Conservation (phyloP, 306 rosid species). For the Ammopiptanthus mongolicus region DNA sequence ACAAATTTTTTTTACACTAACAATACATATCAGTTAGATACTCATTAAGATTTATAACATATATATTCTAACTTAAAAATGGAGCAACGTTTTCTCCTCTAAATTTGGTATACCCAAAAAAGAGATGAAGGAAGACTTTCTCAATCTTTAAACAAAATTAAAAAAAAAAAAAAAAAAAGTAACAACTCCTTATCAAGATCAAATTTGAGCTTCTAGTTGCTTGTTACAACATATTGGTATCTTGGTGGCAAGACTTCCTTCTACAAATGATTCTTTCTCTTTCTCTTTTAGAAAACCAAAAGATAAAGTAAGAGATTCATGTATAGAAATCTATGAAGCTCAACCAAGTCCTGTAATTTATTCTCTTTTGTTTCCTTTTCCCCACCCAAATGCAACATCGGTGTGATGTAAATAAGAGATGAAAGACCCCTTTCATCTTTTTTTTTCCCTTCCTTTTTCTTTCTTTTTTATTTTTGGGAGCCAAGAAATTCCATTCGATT, state of each 20-base stretch:
- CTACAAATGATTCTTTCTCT: conserved; percentile 9
- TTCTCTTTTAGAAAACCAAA: not conserved
- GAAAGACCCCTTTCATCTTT: not conserved
- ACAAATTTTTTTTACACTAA: too few relatives aligned
- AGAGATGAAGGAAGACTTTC: not conserved
- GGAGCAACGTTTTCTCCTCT: not conserved
- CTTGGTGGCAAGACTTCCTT: not conserved
- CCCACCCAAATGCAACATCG: conserved; percentile 2
- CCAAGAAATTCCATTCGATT: not conserved
- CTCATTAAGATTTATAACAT: not conserved
- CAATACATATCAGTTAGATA: too few relatives aligned
- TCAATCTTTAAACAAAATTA: not conserved
- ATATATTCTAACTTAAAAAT: not conserved
- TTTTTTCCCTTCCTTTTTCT: not conserved
- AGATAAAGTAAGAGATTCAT: not conserved
- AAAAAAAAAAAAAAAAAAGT: not conserved
- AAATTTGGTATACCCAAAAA: not conserved
- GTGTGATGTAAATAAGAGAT: not conserved
- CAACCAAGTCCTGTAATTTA: not conserved
- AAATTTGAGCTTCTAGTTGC: conserved; percentile 4
- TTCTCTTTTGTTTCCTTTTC: not conserved
- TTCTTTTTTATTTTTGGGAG: not conserved
- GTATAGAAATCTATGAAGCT: not conserved
- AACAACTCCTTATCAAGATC: not conserved
- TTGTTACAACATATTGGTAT: conserved; percentile 21